phyloP scores from a whole-genome alignment of 768 basidiomycete species.

The Kwoniella heveanensis region DNA sequence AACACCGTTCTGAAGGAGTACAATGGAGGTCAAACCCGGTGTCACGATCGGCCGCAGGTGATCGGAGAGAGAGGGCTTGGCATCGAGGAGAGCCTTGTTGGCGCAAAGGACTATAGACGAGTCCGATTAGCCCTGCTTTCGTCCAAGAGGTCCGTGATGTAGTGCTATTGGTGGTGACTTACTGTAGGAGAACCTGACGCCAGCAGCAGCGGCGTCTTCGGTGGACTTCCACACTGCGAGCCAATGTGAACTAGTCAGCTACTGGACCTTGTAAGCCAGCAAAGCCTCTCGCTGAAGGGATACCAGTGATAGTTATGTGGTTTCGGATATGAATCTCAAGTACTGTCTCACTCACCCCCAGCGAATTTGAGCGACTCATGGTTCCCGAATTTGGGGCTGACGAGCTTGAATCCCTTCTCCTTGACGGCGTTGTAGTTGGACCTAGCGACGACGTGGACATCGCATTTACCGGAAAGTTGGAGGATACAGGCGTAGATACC shows the following conservation, averaged over 20 bases:
- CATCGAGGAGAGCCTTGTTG: constrained; percentile 53
- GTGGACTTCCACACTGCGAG: constrained; percentile 43
- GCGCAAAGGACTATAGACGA: constrained; percentile 46
- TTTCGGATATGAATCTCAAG: too few relatives aligned
- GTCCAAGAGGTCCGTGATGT: too few relatives aligned
- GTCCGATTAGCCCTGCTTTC: too few relatives aligned
- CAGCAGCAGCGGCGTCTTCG: constrained; percentile 45
- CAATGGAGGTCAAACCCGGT: constrained; percentile 38
- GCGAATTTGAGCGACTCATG: constrained; percentile 47
- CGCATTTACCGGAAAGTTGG: constrained; percentile 39
- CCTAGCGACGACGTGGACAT: constrained; percentile 48
- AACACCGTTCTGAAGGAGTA: constrained; percentile 53
- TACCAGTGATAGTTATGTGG: too few relatives aligned
- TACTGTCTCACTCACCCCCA: constrained; percentile 41
- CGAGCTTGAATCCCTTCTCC: constrained; percentile 42
- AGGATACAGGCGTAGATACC: constrained; percentile 54
- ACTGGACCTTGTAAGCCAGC: background rate
- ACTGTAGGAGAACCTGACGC: constrained; percentile 40
- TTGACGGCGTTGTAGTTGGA: constrained; percentile 48
- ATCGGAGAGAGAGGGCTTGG: constrained; percentile 47
- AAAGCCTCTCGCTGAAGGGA: too few relatives aligned
- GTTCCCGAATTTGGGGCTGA: constrained; percentile 45
- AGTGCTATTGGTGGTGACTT: too few relatives aligned
- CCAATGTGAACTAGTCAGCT: background rate
- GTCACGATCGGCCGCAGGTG: constrained; percentile 41